Base-by-base conservation (phyloP, 768 basidiomycete species). In the Rubroboletus satanas region DNA sequence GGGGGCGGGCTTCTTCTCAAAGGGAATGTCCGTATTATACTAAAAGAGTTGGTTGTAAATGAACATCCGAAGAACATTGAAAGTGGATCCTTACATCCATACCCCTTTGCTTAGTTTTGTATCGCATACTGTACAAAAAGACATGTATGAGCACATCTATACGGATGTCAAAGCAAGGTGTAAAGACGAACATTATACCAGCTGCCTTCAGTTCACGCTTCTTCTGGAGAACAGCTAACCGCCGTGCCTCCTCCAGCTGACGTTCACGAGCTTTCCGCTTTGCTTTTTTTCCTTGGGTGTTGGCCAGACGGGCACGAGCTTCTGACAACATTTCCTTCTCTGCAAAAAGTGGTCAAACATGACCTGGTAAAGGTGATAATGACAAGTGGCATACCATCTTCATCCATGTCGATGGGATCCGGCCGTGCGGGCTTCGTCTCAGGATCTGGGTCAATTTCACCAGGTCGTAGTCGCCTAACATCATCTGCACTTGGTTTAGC, bases 281-380 rank as follows among this genome's bases (percentile, higher is more conserved):
- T 3, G 97, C 97, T 73, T 99, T 99, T 73, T 99, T 99, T 35
- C 97, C 97, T 72, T 99, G 97, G 0, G 97, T 99, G 69, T 99
- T 99, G 47, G 97, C 97, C 35, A 99, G 79, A 74, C 97, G 87
- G 7, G 97, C 97, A 62, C 97, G 87, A 29, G 97, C 97, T 72
- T 99, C 97, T 1, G 97, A 98, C 65, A 99, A 75, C 97, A 99
- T 98, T 72, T 98, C 97, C 85, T 98, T 98, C 74, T 98, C 94
- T 93, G 63, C 28, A 59, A 45, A 18, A 36, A 57, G 54, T 7
- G 23, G 45, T 59, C 38, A 63, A 29, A 44, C 29, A 52, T 5
- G 12, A 10, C 39, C 14, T 1, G 28, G 26, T 14, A 36, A 18
- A 23, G 12, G 4, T n/a, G 44, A 37, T 3, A 17, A 23, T 6